Base-by-base conservation (phyloP, 768 basidiomycete species). In the Chlorophyllum brunneum region DNA sequence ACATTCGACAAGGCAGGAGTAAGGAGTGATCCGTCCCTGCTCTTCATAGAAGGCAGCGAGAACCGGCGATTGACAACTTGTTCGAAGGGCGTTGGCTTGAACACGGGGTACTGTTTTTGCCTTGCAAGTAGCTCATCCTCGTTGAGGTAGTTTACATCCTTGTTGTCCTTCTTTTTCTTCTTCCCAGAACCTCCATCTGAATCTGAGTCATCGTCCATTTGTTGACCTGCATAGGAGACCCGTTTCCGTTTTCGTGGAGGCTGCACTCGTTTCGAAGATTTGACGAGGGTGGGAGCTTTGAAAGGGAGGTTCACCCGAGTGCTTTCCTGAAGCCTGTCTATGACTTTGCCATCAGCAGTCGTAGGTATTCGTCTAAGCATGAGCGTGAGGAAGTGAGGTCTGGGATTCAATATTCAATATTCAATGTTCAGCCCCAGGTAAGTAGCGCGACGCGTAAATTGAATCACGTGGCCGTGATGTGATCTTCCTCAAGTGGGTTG, bases 231-330 rank as follows among this genome's bases (percentile, higher is more conserved):
- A 75, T 95, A 95, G 0, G 87, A 91, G 20, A 93, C 83, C 23
- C 89, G 83, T 62, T 92, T 95, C 44, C 93, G 82, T 66, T 95
- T 97, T 22, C 93, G 79, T 58, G 76, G 76, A 0, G 84, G 86
- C 58, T 86, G 85, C 5, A 71, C 68, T 30, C 81, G 81, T 39
- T 80, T 78, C 18, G 75, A 59, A 9, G 71, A 61, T 34, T 60
- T 63, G 9, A 73, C 61, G 24, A 72, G 59, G 1, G 83, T 77
- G 3, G 91, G 91, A 1, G 85, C 72, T 63, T 90, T 92, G 75
- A 92, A 93, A 0, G 88, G 91, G 60, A 85, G 84, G 70, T 83
- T 85, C 24, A 92, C 68, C 42, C 88, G 82, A 13, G 69, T 74
- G 59, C 85, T 89, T 63, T 89, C 89, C 47, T 82, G 80, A 0